Conservation (phyloP, 2,329 filamentous ascomycete genomes). For the Fonsecaea multimorphosa region DNA sequence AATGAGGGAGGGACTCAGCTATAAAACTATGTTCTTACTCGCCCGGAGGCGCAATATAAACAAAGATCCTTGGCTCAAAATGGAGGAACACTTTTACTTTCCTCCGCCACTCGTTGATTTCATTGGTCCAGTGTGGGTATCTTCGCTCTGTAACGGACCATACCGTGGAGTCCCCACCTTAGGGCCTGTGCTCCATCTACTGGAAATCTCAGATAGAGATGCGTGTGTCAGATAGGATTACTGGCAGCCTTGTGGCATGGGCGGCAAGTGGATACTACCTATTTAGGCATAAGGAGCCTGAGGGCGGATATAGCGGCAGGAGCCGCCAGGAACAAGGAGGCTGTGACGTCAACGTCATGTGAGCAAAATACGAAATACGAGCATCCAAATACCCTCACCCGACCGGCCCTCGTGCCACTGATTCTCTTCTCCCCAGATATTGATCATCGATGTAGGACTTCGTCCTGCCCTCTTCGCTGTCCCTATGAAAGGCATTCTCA, state of each 20-base stretch:
- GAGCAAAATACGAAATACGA: not conserved
- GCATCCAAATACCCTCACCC: not conserved
- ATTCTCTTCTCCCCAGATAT: not conserved
- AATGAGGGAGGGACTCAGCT: constrained; percentile 21
- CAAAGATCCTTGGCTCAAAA: not conserved
- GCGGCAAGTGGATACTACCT: constrained; percentile 13
- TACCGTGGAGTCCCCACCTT: not conserved
- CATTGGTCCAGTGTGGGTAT: not conserved
- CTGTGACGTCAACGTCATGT: constrained; percentile 18
- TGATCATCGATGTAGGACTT: not conserved
- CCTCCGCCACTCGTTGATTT: not conserved
- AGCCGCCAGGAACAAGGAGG: constrained; percentile 9
- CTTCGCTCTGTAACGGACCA: too few relatives aligned
- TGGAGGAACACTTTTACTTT: not conserved
- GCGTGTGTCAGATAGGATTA: not conserved
- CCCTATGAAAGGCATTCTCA: not conserved
- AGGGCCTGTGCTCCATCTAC: not conserved
- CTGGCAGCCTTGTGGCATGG: not conserved
- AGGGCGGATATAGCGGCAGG: not conserved
- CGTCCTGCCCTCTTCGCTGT: not conserved
- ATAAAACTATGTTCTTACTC: not conserved
- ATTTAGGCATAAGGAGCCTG: too few relatives aligned
- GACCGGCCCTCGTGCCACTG: not conserved
- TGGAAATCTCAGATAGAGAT: not conserved
- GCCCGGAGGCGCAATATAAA: not conserved